Evolutionary conservation across 2,329 filamentous ascomycete species (phyloP).

Genomic region (Alternaria sp.): DNA sequence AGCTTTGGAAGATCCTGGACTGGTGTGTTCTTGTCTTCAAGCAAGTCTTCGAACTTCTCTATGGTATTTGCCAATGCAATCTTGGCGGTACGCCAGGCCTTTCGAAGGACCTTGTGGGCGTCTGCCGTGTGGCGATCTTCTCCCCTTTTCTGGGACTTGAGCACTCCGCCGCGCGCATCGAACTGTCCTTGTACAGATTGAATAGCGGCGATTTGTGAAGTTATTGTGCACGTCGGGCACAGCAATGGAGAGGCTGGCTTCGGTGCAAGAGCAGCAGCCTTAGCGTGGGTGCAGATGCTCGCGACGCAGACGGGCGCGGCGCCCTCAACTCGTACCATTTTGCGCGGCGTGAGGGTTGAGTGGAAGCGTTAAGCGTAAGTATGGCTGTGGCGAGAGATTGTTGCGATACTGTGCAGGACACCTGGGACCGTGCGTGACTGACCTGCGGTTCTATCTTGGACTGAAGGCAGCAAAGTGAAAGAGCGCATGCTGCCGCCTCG

Average conservation of each 20-base stretch:
- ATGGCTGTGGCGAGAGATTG: neutral
- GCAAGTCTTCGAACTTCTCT: slow-evolving; percentile 7
- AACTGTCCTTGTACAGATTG: slow-evolving; percentile 7
- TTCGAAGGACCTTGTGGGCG: slow-evolving; percentile 4
- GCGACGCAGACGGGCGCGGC: neutral
- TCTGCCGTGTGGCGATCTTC: neutral
- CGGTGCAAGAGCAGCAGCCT: neutral
- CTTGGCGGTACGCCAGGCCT: slow-evolving; percentile 17
- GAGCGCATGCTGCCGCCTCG: neutral
- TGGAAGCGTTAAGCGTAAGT: neutral
- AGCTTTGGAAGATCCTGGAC: slow-evolving; percentile 8
- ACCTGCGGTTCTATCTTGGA: neutral
- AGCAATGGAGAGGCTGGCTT: neutral
- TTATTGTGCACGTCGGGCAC: slow-evolving; percentile 16
- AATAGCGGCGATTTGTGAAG: slow-evolving; percentile 2
- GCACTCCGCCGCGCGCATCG: slow-evolving; percentile 11
- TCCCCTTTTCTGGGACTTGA: slow-evolving; percentile 1
- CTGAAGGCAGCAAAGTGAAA: neutral
- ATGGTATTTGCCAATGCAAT: slow-evolving; percentile 16
- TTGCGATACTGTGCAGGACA: neutral
- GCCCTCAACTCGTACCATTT: neutral
- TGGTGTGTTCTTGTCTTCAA: slow-evolving; percentile 2
- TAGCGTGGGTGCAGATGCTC: slow-evolving; percentile 1
- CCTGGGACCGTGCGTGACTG: neutral
- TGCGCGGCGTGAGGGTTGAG: neutral